A percentile compares a stretch with the other conserved stretches of the same genome.
These are phyloP conservation scores for Dryas drummondii DNA, from an alignment of 306 rosid species.

Conservation along the genomic window DNA sequence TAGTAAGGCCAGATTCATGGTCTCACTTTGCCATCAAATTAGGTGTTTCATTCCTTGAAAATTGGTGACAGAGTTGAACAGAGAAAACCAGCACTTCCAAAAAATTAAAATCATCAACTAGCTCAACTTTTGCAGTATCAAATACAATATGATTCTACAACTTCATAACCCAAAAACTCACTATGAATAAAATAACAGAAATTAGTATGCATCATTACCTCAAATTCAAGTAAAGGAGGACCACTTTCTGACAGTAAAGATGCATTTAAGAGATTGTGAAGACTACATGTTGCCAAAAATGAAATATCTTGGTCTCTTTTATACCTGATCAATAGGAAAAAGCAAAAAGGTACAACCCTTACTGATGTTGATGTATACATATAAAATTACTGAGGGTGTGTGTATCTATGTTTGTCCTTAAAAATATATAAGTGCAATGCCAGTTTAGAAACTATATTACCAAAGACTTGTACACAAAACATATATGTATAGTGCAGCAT, in stretches of 20 bases:
- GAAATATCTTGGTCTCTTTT: slow-evolving; percentile 83
- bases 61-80: neutral
- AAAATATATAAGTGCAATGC: neutral
- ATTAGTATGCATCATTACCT: slow-evolving; percentile 51
- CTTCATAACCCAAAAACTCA: slow-evolving; percentile 5
- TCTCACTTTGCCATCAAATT: neutral
- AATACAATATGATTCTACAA: neutral
- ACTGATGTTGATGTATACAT: slow-evolving; percentile 15
- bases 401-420: neutral
- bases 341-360: slow-evolving; percentile 13
- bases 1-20: neutral
- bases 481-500: slow-evolving; percentile 15
- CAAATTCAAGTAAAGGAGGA: slow-evolving; percentile 97
- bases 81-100: neutral
- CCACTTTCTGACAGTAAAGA: slow-evolving; percentile 85
- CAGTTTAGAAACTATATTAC: slow-evolving; percentile 6
- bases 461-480: slow-evolving; percentile 15
- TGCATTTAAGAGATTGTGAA: slow-evolving; percentile 75
- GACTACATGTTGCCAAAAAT: slow-evolving; percentile 82
- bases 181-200: slow-evolving; percentile 6
- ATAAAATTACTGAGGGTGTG: slow-evolving; percentile 12
- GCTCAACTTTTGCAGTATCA: neutral
- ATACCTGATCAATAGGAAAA: slow-evolving; percentile 53
- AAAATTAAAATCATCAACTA: slow-evolving; percentile 3
- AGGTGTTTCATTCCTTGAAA: neutral